phyloP scores from a whole-genome alignment of 163 green algal species.

The Trebouxia gelatinosa region DNA sequence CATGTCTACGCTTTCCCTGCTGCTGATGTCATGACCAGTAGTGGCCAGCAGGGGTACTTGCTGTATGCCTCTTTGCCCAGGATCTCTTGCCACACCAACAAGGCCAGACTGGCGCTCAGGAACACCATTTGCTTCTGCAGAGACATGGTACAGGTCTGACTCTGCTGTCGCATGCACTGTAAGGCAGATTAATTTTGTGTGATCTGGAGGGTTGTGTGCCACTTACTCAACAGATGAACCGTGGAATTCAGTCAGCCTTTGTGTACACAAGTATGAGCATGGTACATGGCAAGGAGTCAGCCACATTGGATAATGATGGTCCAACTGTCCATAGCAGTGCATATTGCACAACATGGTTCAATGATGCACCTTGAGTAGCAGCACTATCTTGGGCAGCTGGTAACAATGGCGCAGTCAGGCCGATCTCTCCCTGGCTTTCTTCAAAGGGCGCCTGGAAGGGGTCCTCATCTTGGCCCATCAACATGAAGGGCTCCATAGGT shows the following conservation, averaged over 20 bases:
- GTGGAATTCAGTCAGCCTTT: too few relatives aligned
- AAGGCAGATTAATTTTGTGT: not conserved
- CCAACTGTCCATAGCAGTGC: not conserved
- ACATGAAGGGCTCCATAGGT: conserved; percentile 31
- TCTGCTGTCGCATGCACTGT: not conserved
- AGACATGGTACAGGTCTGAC: not conserved
- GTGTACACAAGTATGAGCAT: not conserved
- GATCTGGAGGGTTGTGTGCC: not conserved
- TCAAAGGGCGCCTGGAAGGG: too few relatives aligned
- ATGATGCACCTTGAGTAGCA: not conserved
- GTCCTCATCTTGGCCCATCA: not conserved
- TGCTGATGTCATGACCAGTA: conserved; percentile 15
- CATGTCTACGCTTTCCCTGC: conserved; percentile 21
- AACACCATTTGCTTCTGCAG: conserved; percentile 14
- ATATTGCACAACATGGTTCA: not conserved
- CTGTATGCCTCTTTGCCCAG: not conserved
- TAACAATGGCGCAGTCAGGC: too few relatives aligned
- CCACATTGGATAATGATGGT: not conserved
- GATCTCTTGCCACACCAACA: not conserved
- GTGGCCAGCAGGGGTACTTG: conserved; percentile 3
- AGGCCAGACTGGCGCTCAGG: not conserved
- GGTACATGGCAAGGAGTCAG: not conserved
- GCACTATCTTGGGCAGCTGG: not conserved
- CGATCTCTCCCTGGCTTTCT: too few relatives aligned
- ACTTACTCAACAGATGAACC: not conserved